Evolutionary conservation across 225 moss, liverwort and hornwort species (phyloP), one percentile per base, ranked within the genome.

Genomic region (Straminergon stramineum): DNA sequence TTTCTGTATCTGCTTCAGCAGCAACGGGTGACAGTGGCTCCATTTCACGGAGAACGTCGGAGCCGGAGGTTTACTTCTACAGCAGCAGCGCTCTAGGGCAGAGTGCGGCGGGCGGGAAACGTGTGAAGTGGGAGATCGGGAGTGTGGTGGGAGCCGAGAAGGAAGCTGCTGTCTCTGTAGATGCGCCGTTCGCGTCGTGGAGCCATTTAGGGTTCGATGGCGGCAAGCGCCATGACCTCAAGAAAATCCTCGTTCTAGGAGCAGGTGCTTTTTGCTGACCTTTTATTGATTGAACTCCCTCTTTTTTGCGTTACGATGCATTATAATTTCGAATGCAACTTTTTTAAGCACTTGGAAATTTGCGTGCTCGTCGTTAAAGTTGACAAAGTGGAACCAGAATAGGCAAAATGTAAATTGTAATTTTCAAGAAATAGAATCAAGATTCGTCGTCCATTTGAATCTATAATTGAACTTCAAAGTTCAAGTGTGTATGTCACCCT

Each of bases 191-290:
- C 39, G 92, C 94, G 41, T 89, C 96, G 32, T 95, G 95, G 95
- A 94, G 96, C 85, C 92, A 90, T 83, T 85, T 96, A 85, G 96
- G 94, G 83, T 85, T 95, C 62, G 88, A 93, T 81, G 95, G 94
- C 61, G 96, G 96, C 84, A 99, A 97, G 90, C 93, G 98, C 37
- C 96, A 91, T 1, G 98, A 99, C 88, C 93, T 99, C n/a, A 97
- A 96, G 93, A 97, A 97, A 87, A 97, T 99, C 51, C 91, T 99
- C 88, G 75, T 99, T 82, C 83, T 99, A 39, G 98, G 98, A 91
- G 98, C 98, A 88, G 95, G 95, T 95, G 41, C 17, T 67, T 53
- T 53, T 89, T 65, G 26, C 87, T 75, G 30, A 62, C 24, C 65
- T 48, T 21, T n/a, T 26, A 20, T 64, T 68, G 13, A 34, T 35